A percentile compares a stretch with the other conserved stretches of the same genome.
phyloP scores from a whole-genome alignment of 2,329 filamentous ascomycete species.

The Pseudocercospora macadamiae region DNA sequence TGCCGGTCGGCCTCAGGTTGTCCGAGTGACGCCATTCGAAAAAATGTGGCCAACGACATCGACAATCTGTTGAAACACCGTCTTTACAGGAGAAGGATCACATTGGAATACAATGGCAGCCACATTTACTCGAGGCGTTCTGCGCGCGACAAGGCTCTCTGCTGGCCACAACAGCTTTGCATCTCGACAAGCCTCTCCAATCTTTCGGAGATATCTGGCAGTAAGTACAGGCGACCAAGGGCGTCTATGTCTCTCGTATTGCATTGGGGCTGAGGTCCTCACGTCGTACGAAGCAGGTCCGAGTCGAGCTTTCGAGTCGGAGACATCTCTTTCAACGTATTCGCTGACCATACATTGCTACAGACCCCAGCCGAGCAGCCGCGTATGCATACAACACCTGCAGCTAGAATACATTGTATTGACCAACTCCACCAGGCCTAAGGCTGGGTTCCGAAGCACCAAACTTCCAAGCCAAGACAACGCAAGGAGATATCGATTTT shows the following conservation, averaged over 20 bases:
- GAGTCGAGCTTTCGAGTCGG: no score
- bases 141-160: slow-evolving; percentile 25
- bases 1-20: background rate
- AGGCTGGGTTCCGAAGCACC: slow-evolving; percentile 62
- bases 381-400: slow-evolving; percentile 12
- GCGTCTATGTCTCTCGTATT: no score
- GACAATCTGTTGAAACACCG: background rate
- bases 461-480: slow-evolving; percentile 84
- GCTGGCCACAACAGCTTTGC: slow-evolving; percentile 27
- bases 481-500: slow-evolving; percentile 74
- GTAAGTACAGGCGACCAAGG: no score
- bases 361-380: slow-evolving; percentile 26
- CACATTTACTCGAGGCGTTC: slow-evolving; percentile 24
- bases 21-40: background rate
- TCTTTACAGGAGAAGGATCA: no score
- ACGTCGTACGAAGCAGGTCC: no score
- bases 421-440: slow-evolving; percentile 35
- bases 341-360: no score
- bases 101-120: slow-evolving; percentile 23
- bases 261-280: no score
- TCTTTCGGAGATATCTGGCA: slow-evolving; percentile 34
- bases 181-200: slow-evolving; percentile 30
- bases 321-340: no score
- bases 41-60: background rate
- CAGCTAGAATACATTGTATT: background rate